Base-by-base conservation (phyloP, 116 monocot genomes). In the Zostera marina region DNA sequence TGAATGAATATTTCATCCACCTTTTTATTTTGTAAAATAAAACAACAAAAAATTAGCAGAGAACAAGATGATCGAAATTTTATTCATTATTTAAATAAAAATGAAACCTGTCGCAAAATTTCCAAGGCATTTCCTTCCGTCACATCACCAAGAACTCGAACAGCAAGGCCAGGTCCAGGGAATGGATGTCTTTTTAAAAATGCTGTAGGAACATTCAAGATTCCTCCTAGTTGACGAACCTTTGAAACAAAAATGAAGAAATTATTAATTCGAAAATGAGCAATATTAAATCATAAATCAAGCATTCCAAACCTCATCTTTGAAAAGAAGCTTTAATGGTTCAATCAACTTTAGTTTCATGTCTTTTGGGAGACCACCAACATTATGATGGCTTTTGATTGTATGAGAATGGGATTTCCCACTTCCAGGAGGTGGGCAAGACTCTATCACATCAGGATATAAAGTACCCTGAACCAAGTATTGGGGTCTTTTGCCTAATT, bases 81-180 rank as follows among this genome's bases (percentile, higher is more conserved):
- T 10, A 24, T 55, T 15, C 9, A 15, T 32, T 56, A 14, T 8
- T 1, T 3, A 16, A 56, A 39, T 40, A 16, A 9, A 26, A 56
- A 56, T 8, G 2, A 3, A 60, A 94, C 94, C 88, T 88, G 88
- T 43, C 94, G 81, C 48, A 88, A 62, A 62, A 81, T 80, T 24
- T 88, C 88, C 71, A 94, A 77, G 12, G 85, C 88, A 68, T 94
- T 88, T 56, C 88, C 94, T 67, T 85, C 69, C 3, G 94, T 88
- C 48, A 88, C 94, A 78, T 94, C 94, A 60, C 94, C 94, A 60
- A 85, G 65, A 14, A 94, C 78, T 58, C 88, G 76, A 61, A 88
- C 88, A 65, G 94, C 94, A 74, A 94, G 88, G 12, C 94, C 94
- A 65, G 94, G 94, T 42, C 94, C 94, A 53, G 94, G 94, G 75